A percentile compares a stretch with the other conserved stretches of the same genome.
phyloP scores from a whole-genome alignment of 202 grass and related monocot species.

The Panicum virgatum region DNA sequence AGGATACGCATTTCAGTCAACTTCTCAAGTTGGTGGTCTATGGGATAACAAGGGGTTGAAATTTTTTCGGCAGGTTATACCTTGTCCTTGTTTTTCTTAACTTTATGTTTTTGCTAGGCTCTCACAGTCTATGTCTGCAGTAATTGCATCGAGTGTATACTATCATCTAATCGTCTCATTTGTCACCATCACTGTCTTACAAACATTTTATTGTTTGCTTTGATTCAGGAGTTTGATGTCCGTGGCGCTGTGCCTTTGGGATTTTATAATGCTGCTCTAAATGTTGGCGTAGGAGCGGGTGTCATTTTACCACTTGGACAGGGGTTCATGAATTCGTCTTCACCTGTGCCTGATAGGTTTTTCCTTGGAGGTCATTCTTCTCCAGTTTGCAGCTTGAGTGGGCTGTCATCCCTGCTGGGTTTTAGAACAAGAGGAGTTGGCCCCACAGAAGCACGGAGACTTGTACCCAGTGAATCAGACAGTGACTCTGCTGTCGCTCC shows the following conservation, averaged over 20 bases:
- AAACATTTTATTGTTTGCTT: not conserved
- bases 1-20: slow-evolving; percentile 86
- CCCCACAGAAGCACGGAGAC: slow-evolving; percentile 65
- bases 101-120: too few species aligned
- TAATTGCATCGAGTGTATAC: too few species aligned
- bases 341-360: slow-evolving; percentile 84
- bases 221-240: slow-evolving; percentile 86
- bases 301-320: slow-evolving; percentile 61
- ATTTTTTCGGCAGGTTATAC: slow-evolving; percentile 83
- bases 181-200: slow-evolving; percentile 26
- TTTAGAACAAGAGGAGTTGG: slow-evolving; percentile 93
- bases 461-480: slow-evolving; percentile 45
- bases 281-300: slow-evolving; percentile 80
- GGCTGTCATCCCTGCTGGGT: slow-evolving; percentile 77
- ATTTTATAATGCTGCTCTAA: slow-evolving; percentile 81
- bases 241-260: slow-evolving; percentile 83
- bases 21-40: slow-evolving; percentile 85
- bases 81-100: not conserved
- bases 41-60: slow-evolving; percentile 71
- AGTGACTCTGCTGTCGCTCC: slow-evolving; percentile 36
- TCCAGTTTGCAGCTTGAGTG: slow-evolving; percentile 75
- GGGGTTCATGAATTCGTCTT: slow-evolving; percentile 64
- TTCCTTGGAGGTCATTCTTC: slow-evolving; percentile 87
- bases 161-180: too few species aligned
- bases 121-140: too few species aligned